A percentile compares a stretch with the other conserved stretches of the same genome.
phyloP scores from a whole-genome alignment of 2,329 filamentous ascomycete genomes.

The Talaromyces albobiverticillius region DNA sequence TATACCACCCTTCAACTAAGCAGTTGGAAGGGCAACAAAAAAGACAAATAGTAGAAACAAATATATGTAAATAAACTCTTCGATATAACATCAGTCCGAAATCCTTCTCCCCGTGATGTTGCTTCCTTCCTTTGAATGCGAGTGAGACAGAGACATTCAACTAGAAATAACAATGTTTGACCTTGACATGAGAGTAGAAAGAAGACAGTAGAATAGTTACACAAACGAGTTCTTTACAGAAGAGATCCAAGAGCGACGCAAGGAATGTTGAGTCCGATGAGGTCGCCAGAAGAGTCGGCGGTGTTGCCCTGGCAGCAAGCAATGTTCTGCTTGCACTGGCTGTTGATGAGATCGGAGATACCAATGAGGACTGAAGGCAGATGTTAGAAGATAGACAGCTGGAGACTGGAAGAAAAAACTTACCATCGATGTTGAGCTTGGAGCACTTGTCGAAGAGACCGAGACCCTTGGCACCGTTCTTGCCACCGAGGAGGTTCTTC shows the following conservation, averaged over 20 bases:
- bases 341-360: conserved; percentile 34
- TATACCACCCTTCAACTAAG: conserved; percentile 7
- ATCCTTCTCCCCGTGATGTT: background rate
- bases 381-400: conserved; percentile 9
- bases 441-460: conserved; percentile 43
- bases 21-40: background rate
- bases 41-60: conserved; percentile 9
- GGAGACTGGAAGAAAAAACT: conserved; percentile 10
- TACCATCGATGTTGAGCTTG: conserved; percentile 35
- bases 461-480: conserved; percentile 31
- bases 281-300: conserved; percentile 28
- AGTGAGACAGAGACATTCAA: background rate
- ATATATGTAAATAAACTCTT: conserved; percentile 2
- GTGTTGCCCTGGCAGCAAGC: conserved; percentile 38
- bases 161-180: background rate
- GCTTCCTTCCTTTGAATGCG: conserved; percentile 5
- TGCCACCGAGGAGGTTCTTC: conserved; percentile 32
- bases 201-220: background rate
- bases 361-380: conserved; percentile 25
- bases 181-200: conserved; percentile 9
- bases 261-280: conserved; percentile 35
- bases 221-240: conserved; percentile 28
- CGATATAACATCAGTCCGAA: conserved; percentile 1
- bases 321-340: conserved; percentile 41
- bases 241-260: conserved; percentile 39